Conservation (phyloP, 148 eudicot genomes). For the Camellia lanceoleosa region DNA sequence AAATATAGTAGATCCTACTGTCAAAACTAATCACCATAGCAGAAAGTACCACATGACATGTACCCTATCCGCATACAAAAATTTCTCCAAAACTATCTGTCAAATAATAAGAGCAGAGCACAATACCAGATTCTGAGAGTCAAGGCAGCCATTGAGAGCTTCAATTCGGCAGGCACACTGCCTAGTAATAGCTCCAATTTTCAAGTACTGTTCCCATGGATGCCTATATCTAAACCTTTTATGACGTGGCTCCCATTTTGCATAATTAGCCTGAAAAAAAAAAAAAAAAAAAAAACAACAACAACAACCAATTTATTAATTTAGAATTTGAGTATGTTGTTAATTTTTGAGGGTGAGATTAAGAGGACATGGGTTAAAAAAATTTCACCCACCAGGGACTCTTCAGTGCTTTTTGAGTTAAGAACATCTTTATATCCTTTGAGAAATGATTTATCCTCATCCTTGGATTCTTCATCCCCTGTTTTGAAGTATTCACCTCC, state of each 20-base stretch:
- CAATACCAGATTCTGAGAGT: slow-evolving; percentile 33
- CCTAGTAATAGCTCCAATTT: slow-evolving; percentile 38
- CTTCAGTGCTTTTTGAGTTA: slow-evolving; percentile 47
- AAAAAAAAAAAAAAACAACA: not conserved
- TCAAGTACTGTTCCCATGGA: slow-evolving; percentile 78
- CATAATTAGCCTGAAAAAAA: slow-evolving; percentile 29
- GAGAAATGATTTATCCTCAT: slow-evolving; percentile 20
- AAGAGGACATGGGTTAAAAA: not conserved
- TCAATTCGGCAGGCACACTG: slow-evolving; percentile 51
- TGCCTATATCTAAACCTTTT: slow-evolving; percentile 48
- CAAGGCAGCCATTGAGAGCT: slow-evolving; percentile 43
- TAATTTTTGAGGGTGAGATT: too few relatives aligned
- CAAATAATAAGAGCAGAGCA: too few relatives aligned
- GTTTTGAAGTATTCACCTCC: too few relatives aligned
- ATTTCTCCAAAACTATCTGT: too few relatives aligned
- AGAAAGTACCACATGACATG: too few relatives aligned
- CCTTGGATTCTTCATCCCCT: not conserved
- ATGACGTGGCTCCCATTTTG: slow-evolving; percentile 50
- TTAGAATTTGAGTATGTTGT: too few relatives aligned
- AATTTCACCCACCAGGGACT: slow-evolving; percentile 34
- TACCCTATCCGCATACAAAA: too few relatives aligned
- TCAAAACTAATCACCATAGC: too few relatives aligned
- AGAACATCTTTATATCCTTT: slow-evolving; percentile 37
- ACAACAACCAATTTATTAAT: too few relatives aligned
- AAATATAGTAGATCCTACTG: too few relatives aligned